Base-by-base conservation (phyloP, 495 filamentous ascomycete species). In the Durotheca rogersii region DNA sequence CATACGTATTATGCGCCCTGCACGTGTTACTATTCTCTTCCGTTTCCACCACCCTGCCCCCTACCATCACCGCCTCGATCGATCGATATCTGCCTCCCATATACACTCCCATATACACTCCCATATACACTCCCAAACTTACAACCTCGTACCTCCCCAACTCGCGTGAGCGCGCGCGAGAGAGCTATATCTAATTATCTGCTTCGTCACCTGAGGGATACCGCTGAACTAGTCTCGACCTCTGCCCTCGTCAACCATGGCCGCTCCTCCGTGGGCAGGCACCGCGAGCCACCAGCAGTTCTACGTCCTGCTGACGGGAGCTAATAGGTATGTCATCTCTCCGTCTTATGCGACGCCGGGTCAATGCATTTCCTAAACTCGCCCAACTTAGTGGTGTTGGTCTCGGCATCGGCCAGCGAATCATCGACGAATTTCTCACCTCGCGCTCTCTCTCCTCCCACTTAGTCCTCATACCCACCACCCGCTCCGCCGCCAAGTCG, bases 371-470 rank as follows among this genome's bases (percentile, higher is more conserved):
- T n/a, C n/a, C n/a, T n/a, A n/a, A n/a, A n/a, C n/a, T n/a, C n/a
- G n/a, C n/a, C n/a, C n/a, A n/a, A 29, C 41, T 54, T 30, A 96
- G 94, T 67, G 93, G 93, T 37, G 84, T 98, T 47, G 93, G 93
- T 30, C 89, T 89, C 57, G 83, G 86, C 39, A 93, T 88, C 46
- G 89, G 88, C 60, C 80, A 83, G 51, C 90, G 94, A 48, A 78
- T 97, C 12, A 90, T 92, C 51, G 85, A 95, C 72, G 90, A 96
- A 63, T 97, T 95, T 78, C 79, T 95, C 46, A 67, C 67, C 39
- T 80, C 80, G 7, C 82, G 81, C 44, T 79, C 85, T 17, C 67
- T 77, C 17, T 72, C 76, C 19, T 73, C 85, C 42, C 81, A 80
- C 57, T 75, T 89, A 25, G 68, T 82, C 56, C 70, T 89, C 21